These are phyloP conservation scores for Sphagnurus paluster DNA, from an alignment of 1,284 basidiomycete species.

Conservation along the genomic window DNA sequence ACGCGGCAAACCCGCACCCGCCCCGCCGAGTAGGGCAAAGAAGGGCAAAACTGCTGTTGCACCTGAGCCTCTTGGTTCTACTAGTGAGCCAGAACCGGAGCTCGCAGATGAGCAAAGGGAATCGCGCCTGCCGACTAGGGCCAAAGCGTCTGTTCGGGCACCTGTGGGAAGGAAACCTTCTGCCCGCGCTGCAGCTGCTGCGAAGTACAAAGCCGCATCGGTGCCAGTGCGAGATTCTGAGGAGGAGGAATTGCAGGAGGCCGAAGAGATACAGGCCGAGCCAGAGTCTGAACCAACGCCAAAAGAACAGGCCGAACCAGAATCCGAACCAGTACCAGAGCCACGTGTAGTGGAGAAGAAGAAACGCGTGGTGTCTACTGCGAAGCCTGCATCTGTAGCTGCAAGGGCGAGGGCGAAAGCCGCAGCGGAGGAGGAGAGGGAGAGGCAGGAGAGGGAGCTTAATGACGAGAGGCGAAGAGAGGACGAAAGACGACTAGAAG, in stretches of 20 bases:
- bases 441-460: constrained; percentile 9
- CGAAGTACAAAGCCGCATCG: constrained; percentile 25
- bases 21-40: constrained; percentile 10
- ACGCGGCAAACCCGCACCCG: neutral
- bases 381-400: constrained; percentile 1
- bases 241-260: constrained; percentile 14
- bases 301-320: neutral
- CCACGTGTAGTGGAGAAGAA: constrained; percentile 9
- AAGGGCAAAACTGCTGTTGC: constrained; percentile 11
- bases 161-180: constrained; percentile 31
- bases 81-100: constrained; percentile 6
- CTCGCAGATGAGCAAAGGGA: constrained; percentile 19
- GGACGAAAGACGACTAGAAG: too few species aligned
- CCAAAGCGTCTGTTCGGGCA: too few species aligned
- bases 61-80: too few species aligned
- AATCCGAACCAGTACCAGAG: too few species aligned
- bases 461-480: neutral
- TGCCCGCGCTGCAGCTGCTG: too few species aligned
- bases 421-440: neutral
- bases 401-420: constrained; percentile 2
- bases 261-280: neutral
- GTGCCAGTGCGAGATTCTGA: constrained; percentile 10
- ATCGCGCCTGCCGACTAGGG: too few species aligned
- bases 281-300: neutral
- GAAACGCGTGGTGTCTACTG: constrained; percentile 5